Evolutionary conservation across 1,284 basidiomycete species (phyloP), one percentile per base, ranked within the genome.

Genomic region (Cutaneotrichosporon sp.): DNA sequence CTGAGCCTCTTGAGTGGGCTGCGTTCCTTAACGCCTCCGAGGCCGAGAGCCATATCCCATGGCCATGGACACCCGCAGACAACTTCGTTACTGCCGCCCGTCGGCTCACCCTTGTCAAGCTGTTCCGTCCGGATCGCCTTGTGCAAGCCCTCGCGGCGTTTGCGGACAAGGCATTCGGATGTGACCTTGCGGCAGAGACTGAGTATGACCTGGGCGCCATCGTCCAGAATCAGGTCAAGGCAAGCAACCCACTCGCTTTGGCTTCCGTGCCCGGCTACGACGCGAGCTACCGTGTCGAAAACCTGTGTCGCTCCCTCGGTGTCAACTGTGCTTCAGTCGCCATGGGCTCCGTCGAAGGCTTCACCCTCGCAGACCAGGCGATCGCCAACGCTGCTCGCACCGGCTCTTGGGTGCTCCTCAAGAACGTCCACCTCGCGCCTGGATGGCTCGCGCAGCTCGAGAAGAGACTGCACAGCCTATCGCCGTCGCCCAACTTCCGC

Each of bases 331-430:
- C 84, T 0, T 88, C 90, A 1, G 88, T 97, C 16, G 93, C 93
- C 11, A 96, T 97, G 90, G 93, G 93, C n/a, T 96, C 92, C 2
- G 88, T 91, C 61, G 93, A 97, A 79, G 92, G 93, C n/a, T 93
- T 90, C 74, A 82, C 83, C 7, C 80, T 91, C 3, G 93, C 93
- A 5, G 93, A 97, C 66, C 90, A 94, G 71, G 91, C 91, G 3
- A 96, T 97, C 59, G 86, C 88, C 19, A 77, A 85, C 20, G 92
- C 92, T 22, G 88, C 90, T 14, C 82, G 92, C 19, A 88, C 90
- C 70, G 93, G 93, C 7, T 82, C 86, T 12, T 94, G 91, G 91
- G 92, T 97, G 2, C 78, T 97, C 41, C 81, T 96, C 57, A 97
- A 97, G 78, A 97, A 97, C 63, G 90, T 94, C 8, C 92, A 97